Evolutionary conservation across 1,139 yeast species (phyloP).

Genomic region (Saccharomyces hybrid): DNA sequence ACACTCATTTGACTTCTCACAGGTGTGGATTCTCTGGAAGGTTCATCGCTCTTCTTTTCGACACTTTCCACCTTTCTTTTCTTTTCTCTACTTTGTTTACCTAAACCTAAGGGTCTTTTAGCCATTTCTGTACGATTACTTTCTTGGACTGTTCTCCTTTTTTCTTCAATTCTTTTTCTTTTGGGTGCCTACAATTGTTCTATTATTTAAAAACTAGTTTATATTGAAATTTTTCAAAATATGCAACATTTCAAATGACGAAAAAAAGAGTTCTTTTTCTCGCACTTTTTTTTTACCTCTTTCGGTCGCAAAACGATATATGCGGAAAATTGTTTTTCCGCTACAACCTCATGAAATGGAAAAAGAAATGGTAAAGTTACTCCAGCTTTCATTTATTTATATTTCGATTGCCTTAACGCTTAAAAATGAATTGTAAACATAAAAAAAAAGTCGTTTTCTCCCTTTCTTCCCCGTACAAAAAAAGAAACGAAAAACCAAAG

Average conservation of each 20-base stretch:
- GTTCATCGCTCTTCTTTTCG: slow-evolving; percentile 6
- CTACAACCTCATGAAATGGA: not conserved
- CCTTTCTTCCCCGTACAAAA: not conserved
- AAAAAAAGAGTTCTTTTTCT: not conserved
- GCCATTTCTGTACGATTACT: slow-evolving; percentile 39
- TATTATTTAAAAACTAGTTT: not conserved
- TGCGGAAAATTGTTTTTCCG: not conserved
- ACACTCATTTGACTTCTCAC: slow-evolving; percentile 41
- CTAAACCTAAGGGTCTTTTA: slow-evolving; percentile 77
- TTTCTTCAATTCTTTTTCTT: not conserved
- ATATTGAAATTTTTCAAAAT: not conserved
- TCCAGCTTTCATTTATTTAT: not conserved
- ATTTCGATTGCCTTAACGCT: not conserved
- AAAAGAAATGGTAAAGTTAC: not conserved
- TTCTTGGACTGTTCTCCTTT: not conserved
- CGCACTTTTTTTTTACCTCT: not conserved
- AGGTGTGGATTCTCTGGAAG: slow-evolving; percentile 16
- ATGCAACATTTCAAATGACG: not conserved
- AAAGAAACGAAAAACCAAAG: not conserved
- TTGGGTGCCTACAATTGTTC: not conserved
- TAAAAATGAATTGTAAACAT: not conserved
- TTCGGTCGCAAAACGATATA: not conserved
- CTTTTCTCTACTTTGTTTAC: slow-evolving; percentile 49
- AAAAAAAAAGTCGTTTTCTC: not conserved
- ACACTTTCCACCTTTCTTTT: slow-evolving; percentile 19